phyloP scores from a whole-genome alignment of 208 protist genomes.

The Crithidia brevicula region DNA sequence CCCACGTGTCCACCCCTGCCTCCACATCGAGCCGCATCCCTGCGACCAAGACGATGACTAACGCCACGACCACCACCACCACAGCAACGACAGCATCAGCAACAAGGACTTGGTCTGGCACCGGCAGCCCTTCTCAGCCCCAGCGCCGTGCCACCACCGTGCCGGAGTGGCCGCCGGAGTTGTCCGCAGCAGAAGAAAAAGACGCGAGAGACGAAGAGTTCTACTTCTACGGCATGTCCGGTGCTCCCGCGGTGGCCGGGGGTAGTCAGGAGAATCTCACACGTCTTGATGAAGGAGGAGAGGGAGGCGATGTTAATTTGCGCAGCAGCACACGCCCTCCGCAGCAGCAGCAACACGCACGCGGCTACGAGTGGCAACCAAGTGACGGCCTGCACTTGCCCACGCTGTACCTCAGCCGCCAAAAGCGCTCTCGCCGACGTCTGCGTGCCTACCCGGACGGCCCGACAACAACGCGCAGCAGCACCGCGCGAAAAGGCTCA shows the following conservation, averaged over 20 bases:
- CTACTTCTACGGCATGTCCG: constrained; percentile 28
- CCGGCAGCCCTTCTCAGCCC: too few relatives aligned
- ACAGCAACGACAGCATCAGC: background rate
- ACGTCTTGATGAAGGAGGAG: too few relatives aligned
- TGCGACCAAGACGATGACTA: constrained; percentile 26
- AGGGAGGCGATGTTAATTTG: background rate
- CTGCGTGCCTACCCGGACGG: constrained; percentile 10
- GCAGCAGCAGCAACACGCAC: background rate
- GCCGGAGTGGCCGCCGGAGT: constrained; percentile 29
- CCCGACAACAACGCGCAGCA: constrained; percentile 26
- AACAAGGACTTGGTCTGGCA: background rate
- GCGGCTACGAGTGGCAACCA: constrained; percentile 4
- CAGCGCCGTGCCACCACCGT: background rate
- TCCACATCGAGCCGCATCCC: constrained; percentile 5
- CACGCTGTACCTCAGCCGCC: constrained; percentile 23
- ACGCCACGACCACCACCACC: constrained; percentile 11
- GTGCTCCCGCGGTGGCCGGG: too few relatives aligned
- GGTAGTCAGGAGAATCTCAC: too few relatives aligned
- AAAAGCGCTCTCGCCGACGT: constrained; percentile 21
- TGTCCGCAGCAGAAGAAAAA: constrained; percentile 28
- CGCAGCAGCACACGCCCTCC: too few relatives aligned
- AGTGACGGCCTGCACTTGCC: constrained; percentile 15
- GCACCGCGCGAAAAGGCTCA: constrained; percentile 21
- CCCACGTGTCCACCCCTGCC: background rate
- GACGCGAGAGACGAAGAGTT: constrained; percentile 28